Percentiles rank a stretch among this genome's conserved stretches.
These are phyloP conservation scores for Dioscorea zingiberensis DNA, from an alignment of 106 monocot species.

Conservation along the genomic window DNA sequence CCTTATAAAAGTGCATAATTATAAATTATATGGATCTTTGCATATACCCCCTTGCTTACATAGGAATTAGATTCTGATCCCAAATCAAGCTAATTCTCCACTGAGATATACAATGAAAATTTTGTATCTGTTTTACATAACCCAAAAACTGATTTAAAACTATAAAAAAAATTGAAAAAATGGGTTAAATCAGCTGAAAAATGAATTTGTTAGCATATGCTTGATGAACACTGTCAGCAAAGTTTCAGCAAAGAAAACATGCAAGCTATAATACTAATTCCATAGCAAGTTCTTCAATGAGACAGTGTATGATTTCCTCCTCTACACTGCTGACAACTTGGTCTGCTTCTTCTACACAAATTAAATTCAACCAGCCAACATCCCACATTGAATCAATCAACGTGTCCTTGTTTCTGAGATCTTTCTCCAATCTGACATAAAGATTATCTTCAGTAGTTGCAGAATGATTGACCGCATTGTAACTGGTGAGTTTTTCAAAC, in stretches of 20 bases:
- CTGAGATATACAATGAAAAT: too few relatives aligned
- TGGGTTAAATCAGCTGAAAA: neutral
- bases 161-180: neutral
- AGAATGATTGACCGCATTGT: neutral
- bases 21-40: too few relatives aligned
- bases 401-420: slow-evolving; percentile 33
- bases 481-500: slow-evolving; percentile 27
- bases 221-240: neutral
- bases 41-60: too few relatives aligned
- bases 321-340: slow-evolving; percentile 32
- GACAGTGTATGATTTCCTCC: slow-evolving; percentile 14
- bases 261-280: neutral
- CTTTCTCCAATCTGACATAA: slow-evolving; percentile 44
- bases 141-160: neutral
- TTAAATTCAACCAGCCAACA: slow-evolving; percentile 40
- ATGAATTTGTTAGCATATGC: neutral
- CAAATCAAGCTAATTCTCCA: too few relatives aligned
- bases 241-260: too few relatives aligned
- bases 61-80: too few relatives aligned
- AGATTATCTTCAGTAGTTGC: slow-evolving; percentile 18
- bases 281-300: slow-evolving; percentile 42
- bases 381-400: slow-evolving; percentile 48
- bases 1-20: neutral
- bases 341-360: slow-evolving; percentile 43
- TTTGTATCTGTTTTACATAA: too few relatives aligned